A percentile compares a stretch with the other conserved stretches of the same genome.
Evolutionary conservation across 2,329 filamentous ascomycete species (phyloP).

Genomic region (Ceratocystiopsis minuta): DNA sequence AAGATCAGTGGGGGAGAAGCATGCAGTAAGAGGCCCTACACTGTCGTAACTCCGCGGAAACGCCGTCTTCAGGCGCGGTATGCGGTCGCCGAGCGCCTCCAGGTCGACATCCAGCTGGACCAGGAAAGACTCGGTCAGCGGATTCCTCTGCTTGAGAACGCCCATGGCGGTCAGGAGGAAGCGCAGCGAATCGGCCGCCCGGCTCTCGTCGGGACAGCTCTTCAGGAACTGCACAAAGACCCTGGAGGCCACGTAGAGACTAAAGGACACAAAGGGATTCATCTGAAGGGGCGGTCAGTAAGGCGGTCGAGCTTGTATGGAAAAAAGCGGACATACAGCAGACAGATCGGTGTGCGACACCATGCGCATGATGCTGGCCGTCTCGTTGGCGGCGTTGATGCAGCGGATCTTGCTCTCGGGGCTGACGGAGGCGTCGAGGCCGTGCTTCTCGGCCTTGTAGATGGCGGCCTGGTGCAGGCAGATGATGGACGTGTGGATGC

Average conservation of each 20-base stretch:
- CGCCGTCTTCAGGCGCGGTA: slow-evolving; percentile 35
- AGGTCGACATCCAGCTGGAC: slow-evolving; percentile 87
- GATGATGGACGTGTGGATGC: slow-evolving; percentile 88
- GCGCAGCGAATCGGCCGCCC: slow-evolving; percentile 62
- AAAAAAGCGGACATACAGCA: slow-evolving; percentile 39
- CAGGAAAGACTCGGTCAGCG: slow-evolving; percentile 83
- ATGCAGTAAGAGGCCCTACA: too few relatives aligned
- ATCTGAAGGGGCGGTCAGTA: slow-evolving; percentile 41
- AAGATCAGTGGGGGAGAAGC: not conserved
- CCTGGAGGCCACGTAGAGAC: slow-evolving; percentile 83
- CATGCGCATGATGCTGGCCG: slow-evolving; percentile 88
- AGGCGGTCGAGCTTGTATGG: too few relatives aligned
- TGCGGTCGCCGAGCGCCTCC: slow-evolving; percentile 49
- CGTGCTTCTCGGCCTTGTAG: slow-evolving; percentile 87
- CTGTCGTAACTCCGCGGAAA: slow-evolving; percentile 35
- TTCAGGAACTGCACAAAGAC: slow-evolving; percentile 97
- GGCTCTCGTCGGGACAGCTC: slow-evolving; percentile 69
- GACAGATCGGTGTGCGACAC: slow-evolving; percentile 79
- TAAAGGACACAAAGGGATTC: slow-evolving; percentile 92
- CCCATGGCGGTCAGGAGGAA: slow-evolving; percentile 86
- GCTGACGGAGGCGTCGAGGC: slow-evolving; percentile 56
- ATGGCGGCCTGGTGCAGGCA: slow-evolving; percentile 97
- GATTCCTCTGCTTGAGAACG: slow-evolving; percentile 71
- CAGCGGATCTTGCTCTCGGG: slow-evolving; percentile 86
- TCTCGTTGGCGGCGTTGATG: slow-evolving; percentile 83